These are phyloP conservation scores for Candida pseudoglaebosa DNA, from an alignment of 805 yeast genomes.

Conservation along the genomic window DNA sequence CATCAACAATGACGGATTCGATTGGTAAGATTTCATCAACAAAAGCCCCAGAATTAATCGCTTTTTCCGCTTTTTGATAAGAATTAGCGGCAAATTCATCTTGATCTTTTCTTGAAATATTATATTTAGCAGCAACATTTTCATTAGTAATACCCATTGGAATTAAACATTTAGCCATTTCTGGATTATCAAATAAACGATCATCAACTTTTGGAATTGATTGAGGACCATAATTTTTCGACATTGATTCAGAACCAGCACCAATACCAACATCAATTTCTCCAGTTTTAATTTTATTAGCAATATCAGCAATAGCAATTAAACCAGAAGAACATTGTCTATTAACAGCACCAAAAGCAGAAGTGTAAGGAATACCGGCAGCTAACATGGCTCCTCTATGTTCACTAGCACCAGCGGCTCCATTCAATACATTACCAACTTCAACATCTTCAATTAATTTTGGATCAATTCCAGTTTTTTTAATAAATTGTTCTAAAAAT, in stretches of 20 bases:
- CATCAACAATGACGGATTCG: constrained; percentile 52
- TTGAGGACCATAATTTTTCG: constrained; percentile 80
- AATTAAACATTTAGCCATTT: constrained; percentile 64
- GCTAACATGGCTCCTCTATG: constrained; percentile 89
- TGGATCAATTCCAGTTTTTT: constrained; percentile 46
- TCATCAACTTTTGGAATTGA: constrained; percentile 51
- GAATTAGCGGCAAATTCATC: constrained; percentile 89
- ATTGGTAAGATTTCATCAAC: constrained; percentile 87
- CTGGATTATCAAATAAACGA: constrained; percentile 31
- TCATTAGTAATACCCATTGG: constrained; percentile 98
- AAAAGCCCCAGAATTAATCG: constrained; percentile 70
- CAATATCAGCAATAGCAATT: constrained; percentile 85
- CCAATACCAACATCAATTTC: constrained; percentile 91
- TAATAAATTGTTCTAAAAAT: constrained; percentile 60
- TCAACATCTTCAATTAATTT: constrained; percentile 74
- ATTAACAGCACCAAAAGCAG: constrained; percentile 80
- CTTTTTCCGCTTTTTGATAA: constrained; percentile 76
- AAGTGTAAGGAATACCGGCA: constrained; percentile 81
- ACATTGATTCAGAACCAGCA: constrained; percentile 92
- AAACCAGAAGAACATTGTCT: constrained; percentile 95
- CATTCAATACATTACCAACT: constrained; percentile 87
- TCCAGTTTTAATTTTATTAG: constrained; percentile 80
- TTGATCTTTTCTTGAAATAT: constrained; percentile 65
- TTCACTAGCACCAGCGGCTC: constrained; percentile 93
- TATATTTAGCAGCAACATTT: constrained; percentile 71